These are phyloP conservation scores for Populus deltoides DNA, from an alignment of 345 rosid genomes.

Conservation along the genomic window DNA sequence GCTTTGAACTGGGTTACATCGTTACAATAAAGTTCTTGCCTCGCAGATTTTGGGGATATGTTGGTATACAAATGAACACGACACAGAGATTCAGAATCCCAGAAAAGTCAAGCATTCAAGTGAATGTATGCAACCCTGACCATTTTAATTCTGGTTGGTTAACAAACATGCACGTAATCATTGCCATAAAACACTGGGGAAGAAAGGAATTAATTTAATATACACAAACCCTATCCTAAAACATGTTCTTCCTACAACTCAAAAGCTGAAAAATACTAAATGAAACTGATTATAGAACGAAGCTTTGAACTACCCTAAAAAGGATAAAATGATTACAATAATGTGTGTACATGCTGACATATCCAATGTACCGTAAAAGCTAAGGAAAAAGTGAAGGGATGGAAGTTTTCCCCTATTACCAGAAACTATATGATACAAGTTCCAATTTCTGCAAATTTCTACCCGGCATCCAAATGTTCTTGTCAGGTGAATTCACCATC, in stretches of 20 bases:
- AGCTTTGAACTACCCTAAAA: conserved; percentile 20
- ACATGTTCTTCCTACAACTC: conserved; percentile 22
- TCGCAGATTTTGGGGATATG: conserved; percentile 62
- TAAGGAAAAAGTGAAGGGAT: conserved; percentile 5
- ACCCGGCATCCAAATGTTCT: conserved; percentile 31
- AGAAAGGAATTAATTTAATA: conserved; percentile 8
- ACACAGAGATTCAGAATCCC: too few species aligned
- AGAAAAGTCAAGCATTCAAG: background rate
- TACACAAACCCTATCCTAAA: conserved; percentile 15
- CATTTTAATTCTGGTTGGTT: background rate
- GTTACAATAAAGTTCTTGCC: conserved; percentile 94
- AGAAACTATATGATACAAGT: conserved; percentile 41
- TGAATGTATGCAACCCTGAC: background rate
- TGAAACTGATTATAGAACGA: conserved; percentile 16
- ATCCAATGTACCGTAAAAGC: conserved; percentile 29
- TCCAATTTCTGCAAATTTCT: conserved; percentile 21
- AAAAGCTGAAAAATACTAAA: conserved; percentile 11
- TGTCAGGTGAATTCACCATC: conserved; percentile 38
- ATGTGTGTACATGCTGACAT: conserved; percentile 26
- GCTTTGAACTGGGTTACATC: conserved; percentile 91
- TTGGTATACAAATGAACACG: too few species aligned
- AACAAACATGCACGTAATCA: conserved; percentile 1
- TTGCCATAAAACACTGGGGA: conserved; percentile 6
- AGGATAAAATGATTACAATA: conserved; percentile 15
- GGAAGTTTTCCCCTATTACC: conserved; percentile 20